Percentiles rank a stretch among this genome's conserved stretches.
phyloP scores from a whole-genome alignment of 768 basidiomycete species.

The Rhodotorula kratochvilovae region DNA sequence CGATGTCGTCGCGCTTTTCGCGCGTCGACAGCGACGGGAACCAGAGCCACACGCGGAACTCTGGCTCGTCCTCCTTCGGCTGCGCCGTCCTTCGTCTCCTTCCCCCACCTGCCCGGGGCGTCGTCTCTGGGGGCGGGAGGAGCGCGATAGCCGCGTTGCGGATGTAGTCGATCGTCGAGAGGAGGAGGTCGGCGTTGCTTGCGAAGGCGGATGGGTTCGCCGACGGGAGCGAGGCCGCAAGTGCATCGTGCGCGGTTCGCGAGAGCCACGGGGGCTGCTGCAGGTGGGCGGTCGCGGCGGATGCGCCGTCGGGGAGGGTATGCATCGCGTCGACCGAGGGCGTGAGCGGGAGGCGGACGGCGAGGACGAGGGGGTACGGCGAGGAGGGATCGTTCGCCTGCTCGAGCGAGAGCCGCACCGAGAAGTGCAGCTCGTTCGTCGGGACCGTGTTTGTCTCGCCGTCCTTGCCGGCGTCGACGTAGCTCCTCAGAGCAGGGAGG shows the following conservation, averaged over 20 bases:
- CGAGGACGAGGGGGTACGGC: conserved; percentile 4
- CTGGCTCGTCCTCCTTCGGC: conserved; percentile 33
- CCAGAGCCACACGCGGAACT: conserved; percentile 49
- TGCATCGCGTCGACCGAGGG: not conserved
- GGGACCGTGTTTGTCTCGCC: not conserved
- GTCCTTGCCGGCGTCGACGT: not conserved
- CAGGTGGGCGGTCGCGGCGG: not conserved
- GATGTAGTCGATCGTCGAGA: conserved; percentile 35
- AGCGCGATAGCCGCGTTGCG: conserved; percentile 4
- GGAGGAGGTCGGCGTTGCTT: conserved; percentile 34
- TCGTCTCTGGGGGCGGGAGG: not conserved
- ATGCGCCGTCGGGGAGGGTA: not conserved
- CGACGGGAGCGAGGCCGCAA: conserved; percentile 8
- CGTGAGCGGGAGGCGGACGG: conserved; percentile 19
- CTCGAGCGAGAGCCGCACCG: conserved; percentile 6
- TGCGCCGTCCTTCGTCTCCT: not conserved
- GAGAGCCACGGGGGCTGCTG: conserved; percentile 39
- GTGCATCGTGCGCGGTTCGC: conserved; percentile 15
- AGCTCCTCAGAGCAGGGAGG: conserved; percentile 11
- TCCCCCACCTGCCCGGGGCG: not conserved
- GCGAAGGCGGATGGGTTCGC: not conserved
- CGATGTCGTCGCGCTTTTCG: conserved; percentile 48
- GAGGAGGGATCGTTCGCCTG: conserved; percentile 1
- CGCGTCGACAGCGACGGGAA: conserved; percentile 47
- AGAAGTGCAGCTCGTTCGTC: conserved; percentile 22